These are phyloP conservation scores for Populus pruinosa DNA, from an alignment of 345 rosid species.

Conservation along the genomic window DNA sequence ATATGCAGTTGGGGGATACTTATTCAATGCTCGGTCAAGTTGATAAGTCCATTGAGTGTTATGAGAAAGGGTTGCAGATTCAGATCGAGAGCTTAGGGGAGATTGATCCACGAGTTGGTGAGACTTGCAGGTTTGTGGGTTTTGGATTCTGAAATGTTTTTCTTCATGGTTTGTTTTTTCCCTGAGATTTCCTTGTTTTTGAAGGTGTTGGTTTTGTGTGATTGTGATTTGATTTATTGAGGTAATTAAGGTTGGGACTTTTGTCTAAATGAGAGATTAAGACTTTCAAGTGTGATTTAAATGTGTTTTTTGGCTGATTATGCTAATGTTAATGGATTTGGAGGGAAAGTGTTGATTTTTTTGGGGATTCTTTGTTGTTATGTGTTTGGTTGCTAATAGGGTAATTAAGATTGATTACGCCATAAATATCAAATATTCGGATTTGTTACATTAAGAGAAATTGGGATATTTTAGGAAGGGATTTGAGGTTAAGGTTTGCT, in stretches of 20 bases:
- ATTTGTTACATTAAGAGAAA: background rate
- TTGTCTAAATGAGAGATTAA: background rate
- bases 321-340: background rate
- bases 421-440: background rate
- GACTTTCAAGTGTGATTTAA: background rate
- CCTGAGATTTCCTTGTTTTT: background rate
- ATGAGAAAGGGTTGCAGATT: slow-evolving; percentile 87
- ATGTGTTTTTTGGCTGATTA: background rate
- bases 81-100: slow-evolving; percentile 96
- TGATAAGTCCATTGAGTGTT: slow-evolving; percentile 73
- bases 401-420: background rate
- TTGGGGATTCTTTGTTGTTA: background rate
- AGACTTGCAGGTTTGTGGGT: slow-evolving; percentile 87
- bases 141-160: background rate
- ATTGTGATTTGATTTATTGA: background rate
- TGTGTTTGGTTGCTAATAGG: background rate
- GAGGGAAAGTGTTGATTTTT: background rate
- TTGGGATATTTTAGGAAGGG: background rate
- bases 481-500: background rate
- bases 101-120: slow-evolving; percentile 93
- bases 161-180: background rate
- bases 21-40: slow-evolving; percentile 95
- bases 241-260: background rate
- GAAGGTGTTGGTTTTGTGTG: background rate
- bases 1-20: slow-evolving; percentile 97